Percentiles rank a stretch among this genome's conserved stretches.
Evolutionary conservation across 1,284 basidiomycete species (phyloP).

Genomic region (Malassezia furfur): DNA sequence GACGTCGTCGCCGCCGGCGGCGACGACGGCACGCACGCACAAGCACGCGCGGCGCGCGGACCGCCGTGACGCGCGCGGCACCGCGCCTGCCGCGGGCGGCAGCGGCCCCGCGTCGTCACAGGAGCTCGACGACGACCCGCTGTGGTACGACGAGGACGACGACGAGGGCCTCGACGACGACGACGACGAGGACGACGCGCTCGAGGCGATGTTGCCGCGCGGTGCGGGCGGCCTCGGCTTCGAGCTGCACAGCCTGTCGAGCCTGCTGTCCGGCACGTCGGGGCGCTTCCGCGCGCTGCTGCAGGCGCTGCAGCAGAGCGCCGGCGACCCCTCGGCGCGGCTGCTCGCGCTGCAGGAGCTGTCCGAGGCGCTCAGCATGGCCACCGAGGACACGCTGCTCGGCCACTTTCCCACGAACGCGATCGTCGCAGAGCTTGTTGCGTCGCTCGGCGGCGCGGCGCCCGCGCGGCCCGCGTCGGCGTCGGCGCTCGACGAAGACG

Average conservation of each 20-base stretch:
- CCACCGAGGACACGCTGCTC: constrained; percentile 90
- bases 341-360: constrained; percentile 78
- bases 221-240: constrained; percentile 48
- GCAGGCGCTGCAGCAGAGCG: constrained; percentile 25
- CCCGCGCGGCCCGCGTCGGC: constrained; percentile 22
- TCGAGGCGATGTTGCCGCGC: constrained; percentile 34
- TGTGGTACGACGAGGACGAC: constrained; percentile 11
- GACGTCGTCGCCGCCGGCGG: no score
- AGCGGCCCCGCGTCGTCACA: no score
- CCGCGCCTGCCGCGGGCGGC: no score
- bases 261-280: constrained; percentile 36
- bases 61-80: no score
- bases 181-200: constrained; percentile 49
- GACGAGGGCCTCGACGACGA: constrained; percentile 4
- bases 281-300: constrained; percentile 33
- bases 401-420: constrained; percentile 87
- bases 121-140: neutral
- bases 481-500: constrained; percentile 27
- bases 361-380: constrained; percentile 86
- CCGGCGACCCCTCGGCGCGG: constrained; percentile 60
- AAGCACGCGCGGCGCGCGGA: no score
- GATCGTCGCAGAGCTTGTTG: constrained; percentile 84
- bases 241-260: constrained; percentile 37
- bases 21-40: no score
- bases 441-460: constrained; percentile 70